phyloP scores from a whole-genome alignment of 1,139 yeast genomes.

The Meyerozyma elateridarum region DNA sequence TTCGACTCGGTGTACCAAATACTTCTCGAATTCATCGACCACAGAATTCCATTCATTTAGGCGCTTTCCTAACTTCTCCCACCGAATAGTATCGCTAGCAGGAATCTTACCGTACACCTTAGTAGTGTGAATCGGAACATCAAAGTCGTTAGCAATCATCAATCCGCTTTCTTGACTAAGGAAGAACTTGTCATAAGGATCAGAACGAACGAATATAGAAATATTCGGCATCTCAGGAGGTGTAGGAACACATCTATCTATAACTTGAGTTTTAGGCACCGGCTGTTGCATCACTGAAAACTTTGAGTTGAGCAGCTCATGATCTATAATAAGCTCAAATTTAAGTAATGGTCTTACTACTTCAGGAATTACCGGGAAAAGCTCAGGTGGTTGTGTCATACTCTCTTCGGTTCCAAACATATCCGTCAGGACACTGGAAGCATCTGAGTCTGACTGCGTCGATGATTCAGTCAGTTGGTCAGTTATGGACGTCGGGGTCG shows the following conservation, averaged over 20 bases:
- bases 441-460: conserved; percentile 26
- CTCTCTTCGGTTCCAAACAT: conserved; percentile 5
- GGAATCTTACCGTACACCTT: conserved; percentile 7
- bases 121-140: conserved; percentile 11
- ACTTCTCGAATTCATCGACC: conserved; percentile 57
- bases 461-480: conserved; percentile 31
- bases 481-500: conserved; percentile 38
- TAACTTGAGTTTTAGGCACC: not conserved
- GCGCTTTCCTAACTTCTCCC: conserved; percentile 51
- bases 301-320: conserved; percentile 37
- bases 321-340: conserved; percentile 44
- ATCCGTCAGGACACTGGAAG: conserved; percentile 8
- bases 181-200: conserved; percentile 27
- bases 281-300: conserved; percentile 16
- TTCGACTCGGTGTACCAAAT: conserved; percentile 38
- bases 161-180: conserved; percentile 25
- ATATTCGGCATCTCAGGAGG: conserved; percentile 33
- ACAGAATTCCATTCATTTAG: conserved; percentile 58
- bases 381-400: conserved; percentile 41
- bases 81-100: conserved; percentile 7
- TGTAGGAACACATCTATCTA: conserved; percentile 11
- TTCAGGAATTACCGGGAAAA: conserved; percentile 42
- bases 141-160: conserved; percentile 12
- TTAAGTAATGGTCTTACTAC: conserved; percentile 42
- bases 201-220: conserved; percentile 32